phyloP scores from a whole-genome alignment of 192 early-diverging fungal species.

The Backusella morwellensis region DNA sequence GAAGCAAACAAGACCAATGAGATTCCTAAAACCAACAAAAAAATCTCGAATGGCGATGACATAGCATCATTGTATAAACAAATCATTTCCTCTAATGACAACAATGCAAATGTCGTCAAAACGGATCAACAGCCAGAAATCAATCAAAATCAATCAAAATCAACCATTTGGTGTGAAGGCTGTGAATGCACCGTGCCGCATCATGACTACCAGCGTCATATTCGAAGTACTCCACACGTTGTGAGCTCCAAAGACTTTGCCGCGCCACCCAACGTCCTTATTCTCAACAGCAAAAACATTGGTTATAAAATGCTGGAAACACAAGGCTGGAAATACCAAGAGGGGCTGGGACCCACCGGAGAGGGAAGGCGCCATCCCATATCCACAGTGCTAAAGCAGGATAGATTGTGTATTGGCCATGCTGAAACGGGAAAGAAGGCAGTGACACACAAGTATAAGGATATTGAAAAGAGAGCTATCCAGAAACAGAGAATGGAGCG shows the following conservation, averaged over 20 bases:
- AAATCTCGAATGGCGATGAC: neutral
- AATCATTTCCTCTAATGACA: neutral
- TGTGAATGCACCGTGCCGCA: neutral
- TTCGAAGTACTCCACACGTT: neutral
- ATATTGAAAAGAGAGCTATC: neutral
- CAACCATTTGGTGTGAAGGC: neutral
- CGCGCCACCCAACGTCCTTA: constrained; percentile 1
- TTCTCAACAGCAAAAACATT: constrained; percentile 27
- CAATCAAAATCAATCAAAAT: neutral
- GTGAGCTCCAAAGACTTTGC: neutral
- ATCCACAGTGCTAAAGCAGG: constrained; percentile 43
- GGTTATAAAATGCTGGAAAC: constrained; percentile 47
- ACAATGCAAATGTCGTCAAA: neutral
- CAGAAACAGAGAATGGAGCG: neutral
- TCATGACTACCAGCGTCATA: constrained; percentile 1
- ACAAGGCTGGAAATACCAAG: constrained; percentile 52
- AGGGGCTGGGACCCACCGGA: constrained; percentile 42
- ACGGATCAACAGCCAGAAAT: neutral
- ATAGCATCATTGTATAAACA: neutral
- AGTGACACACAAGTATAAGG: constrained; percentile 21
- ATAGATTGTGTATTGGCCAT: constrained; percentile 43
- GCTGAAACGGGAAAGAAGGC: neutral
- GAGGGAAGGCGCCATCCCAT: constrained; percentile 46
- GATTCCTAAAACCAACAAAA: neutral
- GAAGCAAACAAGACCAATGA: neutral